Evolutionary conservation across 2,329 filamentous ascomycete species (phyloP), one percentile per base, ranked within the genome.

Genomic region (Stachybotrys echinatus): DNA sequence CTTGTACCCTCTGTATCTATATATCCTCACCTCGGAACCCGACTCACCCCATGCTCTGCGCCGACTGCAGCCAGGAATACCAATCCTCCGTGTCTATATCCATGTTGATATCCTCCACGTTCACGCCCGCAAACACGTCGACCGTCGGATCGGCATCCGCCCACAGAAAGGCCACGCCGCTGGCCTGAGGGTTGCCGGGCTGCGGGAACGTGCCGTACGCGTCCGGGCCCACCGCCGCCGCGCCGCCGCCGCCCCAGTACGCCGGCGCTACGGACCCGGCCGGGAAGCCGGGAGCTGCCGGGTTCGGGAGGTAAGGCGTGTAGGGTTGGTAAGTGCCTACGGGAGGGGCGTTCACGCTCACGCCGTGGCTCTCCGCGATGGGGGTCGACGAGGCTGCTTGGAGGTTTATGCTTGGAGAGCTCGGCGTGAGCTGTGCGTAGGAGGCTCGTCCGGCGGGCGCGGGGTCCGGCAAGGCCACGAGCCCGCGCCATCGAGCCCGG

Each of bases 11-110:
- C 50, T 52, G 45, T 52, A 45, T 51, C 47, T 23, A 55, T 61
- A 50, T 53, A 42, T n/a, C n/a, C n/a, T n/a, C n/a, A n/a, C n/a
- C n/a, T n/a, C n/a, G n/a, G n/a, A n/a, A n/a, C n/a, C n/a, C n/a
- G n/a, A n/a, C 27, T 34, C 27, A 34, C 27, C 14, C 10, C 27
- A 34, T 34, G 14, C 27, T 34, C 27, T 34, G 27, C 12, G 64
- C 66, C 17, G 63, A 65, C 31, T 65, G 58, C 3, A 72, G 48
- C 68, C 68, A 71, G 12, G 55, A 55, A 27, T 67, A 61, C 69
- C 68, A 72, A 45, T 72, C 58, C 2, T 65, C 63, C 5, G 67
- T 51, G 8, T 68, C 61, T 52, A 68, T 57, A 22, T 65, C 58
- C 1, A 63, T 49, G 47, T 63, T 53, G 3, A 61, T 20, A 5